Evolutionary conservation across 805 yeast species (phyloP), one percentile per base, ranked within the genome.

Genomic region (Wickerhamiella spandovensis): DNA sequence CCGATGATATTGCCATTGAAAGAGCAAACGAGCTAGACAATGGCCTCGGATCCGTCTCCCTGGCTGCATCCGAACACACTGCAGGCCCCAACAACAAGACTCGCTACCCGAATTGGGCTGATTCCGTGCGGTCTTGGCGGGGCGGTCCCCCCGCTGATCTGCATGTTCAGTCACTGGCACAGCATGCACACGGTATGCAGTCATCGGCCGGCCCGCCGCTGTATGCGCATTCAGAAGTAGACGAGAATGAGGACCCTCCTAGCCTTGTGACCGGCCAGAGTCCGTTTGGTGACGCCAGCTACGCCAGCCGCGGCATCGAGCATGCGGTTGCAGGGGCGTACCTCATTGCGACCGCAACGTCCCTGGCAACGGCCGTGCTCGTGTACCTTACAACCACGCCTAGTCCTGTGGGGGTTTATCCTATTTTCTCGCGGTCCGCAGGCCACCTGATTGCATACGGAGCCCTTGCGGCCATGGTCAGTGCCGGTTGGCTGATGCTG

Each of bases 1-100:
- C 67, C 1, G 56, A 50, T 10, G 68, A 64, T 30, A 43, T 64
- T 30, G 60, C 63, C 1, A 53, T 63, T 15, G 65, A 56, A 54
- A 50, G 28, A 43, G 18, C 39, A 15, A 17, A 15, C 9, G 39
- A 35, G 18, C 39, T 20, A 3, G 18, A 7, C 39, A 28, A 28
- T 12, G 15, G 32, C 15, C 12, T 9, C 12, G 32, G 12, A 28
- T 28, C 32, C 3, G 32, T 9, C 12, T 4, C 39, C 7, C 4
- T n/a, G 39, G 20, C 39, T 5, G 18, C 39, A 25, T 10, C 37
- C 28, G 13, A 6, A 6, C 30, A 30, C 4, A 5, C 30, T 6
- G 6, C 5, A n/a, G 17, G 12, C 43, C 38, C 7, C n/a, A 12
- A 21, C 10, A 9, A 30, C 12, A n/a, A 22, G 43, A 2, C 21